Evolutionary conservation across 441 rosid species (phyloP), one percentile per base, ranked within the genome.

Genomic region (Raphanus hybrid): DNA sequence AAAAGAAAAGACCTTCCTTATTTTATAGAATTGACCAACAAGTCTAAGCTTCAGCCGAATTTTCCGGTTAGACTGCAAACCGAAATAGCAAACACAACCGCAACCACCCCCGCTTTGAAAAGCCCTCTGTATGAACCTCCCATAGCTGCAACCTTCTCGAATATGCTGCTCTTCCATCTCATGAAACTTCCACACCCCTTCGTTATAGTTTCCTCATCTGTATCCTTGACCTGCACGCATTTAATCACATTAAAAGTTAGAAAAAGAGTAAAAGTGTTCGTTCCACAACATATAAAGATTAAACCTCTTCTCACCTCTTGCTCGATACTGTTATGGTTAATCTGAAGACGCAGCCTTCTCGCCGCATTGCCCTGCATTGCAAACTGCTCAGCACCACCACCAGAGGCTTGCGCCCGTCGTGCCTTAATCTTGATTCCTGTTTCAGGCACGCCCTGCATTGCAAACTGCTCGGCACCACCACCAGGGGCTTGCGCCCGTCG

Each of bases 261-360:
- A 59, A 23, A 43, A 65, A 48, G 12, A 48, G 12, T 18, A 16
- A 61, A 2, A 37, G 59, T 23, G 18, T 39, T 12, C 5, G 20
- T 54, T 55, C 71, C 41, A 2, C 39, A 58, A 45, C n/a, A 58
- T 12, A 26, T 11, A 64, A 48, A 61, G 32, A 67, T 35, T 37
- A 67, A 68, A 39, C 41, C 60, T 59, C 14, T 60, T 80, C 90
- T 84, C 81, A 91, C 98, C 97, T 86, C 84, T 58, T 77, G 23
- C 66, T 70, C 77, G 61, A 50, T 37, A 20, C 62, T 81, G 79
- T 71, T 80, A 60, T 81, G 69, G 50, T 76, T 84, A 81, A 78
- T 6, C 83, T 87, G 92, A 45, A 91, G 82, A 48, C 75, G 89
- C 20, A 88, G 0, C 82, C 98, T 88, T 85, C 95, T 88, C 7